A percentile compares a stretch with the other conserved stretches of the same genome.
Evolutionary conservation across 2,329 filamentous ascomycete species (phyloP).

Genomic region (Botrytis elliptica): DNA sequence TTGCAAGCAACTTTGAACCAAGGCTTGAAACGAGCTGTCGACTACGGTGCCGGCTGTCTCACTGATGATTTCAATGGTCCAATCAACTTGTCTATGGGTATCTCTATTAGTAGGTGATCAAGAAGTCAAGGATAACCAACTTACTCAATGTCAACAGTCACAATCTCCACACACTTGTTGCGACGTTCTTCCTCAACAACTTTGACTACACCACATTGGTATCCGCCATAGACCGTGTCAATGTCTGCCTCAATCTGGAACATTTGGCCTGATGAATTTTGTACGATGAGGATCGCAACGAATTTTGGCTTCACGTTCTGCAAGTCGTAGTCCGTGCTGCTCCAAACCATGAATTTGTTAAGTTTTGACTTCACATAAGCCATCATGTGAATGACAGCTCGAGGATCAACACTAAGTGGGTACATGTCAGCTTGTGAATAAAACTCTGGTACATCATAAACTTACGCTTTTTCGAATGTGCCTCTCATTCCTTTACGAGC

Average conservation of each 20-base stretch:
- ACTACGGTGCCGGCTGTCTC: constrained; percentile 31
- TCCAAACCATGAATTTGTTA: constrained; percentile 28
- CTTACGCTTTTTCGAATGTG: constrained; percentile 37
- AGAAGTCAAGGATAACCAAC: constrained; percentile 1
- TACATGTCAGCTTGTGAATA: background rate
- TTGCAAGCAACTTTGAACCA: constrained; percentile 30
- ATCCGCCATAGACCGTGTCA: constrained; percentile 28
- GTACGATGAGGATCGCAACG: constrained; percentile 32
- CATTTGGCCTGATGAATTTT: constrained; percentile 24
- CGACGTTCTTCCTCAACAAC: constrained; percentile 30
- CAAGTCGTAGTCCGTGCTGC: constrained; percentile 15
- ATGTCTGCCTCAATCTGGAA: constrained; percentile 36
- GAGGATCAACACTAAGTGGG: constrained; percentile 24
- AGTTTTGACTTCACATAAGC: constrained; percentile 25
- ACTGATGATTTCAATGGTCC: constrained; percentile 37
- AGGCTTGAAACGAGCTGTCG: constrained; percentile 24
- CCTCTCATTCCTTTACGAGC: constrained; percentile 27
- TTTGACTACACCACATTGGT: constrained; percentile 32
- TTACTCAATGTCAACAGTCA: constrained; percentile 33
- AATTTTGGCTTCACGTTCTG: constrained; percentile 30
- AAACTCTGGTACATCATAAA: background rate
- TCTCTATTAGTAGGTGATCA: constrained; percentile 1
- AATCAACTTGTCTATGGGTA: constrained; percentile 33
- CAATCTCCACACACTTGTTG: constrained; percentile 34
- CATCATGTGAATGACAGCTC: constrained; percentile 25